Evolutionary conservation across 2,329 filamentous ascomycete species (phyloP).

Genomic region (Aureobasidium sp.): DNA sequence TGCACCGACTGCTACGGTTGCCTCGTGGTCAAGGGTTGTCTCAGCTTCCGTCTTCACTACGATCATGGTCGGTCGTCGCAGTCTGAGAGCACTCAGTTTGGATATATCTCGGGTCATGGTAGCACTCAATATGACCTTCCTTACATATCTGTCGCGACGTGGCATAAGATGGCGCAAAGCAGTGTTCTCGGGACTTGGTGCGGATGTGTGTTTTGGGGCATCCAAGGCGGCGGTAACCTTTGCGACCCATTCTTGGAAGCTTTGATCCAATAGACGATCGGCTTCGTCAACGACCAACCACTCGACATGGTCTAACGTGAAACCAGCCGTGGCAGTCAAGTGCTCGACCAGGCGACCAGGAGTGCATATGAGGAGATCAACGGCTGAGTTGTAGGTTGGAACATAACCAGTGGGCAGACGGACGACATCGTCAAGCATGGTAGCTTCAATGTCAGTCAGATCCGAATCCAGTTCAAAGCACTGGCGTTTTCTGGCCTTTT

Average conservation of each 20-base stretch:
- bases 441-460: conserved; percentile 23
- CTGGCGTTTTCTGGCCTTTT: conserved; percentile 28
- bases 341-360: conserved; percentile 90
- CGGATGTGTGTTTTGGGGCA: conserved; percentile 41
- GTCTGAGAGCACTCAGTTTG: conserved; percentile 64
- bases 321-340: conserved; percentile 73
- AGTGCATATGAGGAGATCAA: conserved; percentile 86
- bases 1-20: conserved; percentile 22
- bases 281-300: conserved; percentile 94
- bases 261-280: conserved; percentile 83
- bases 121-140: conserved; percentile 82
- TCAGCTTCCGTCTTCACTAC: conserved; percentile 51
- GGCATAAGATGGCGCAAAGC: conserved; percentile 18
- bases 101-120: conserved; percentile 86
- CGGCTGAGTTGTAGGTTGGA: conserved; percentile 58
- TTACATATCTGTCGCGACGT: conserved; percentile 41
- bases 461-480: conserved; percentile 30
- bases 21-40: conserved; percentile 21
- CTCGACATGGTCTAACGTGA: conserved; percentile 67
- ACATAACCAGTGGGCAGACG: conserved; percentile 54
- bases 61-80: conserved; percentile 68
- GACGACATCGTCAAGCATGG: conserved; percentile 32
- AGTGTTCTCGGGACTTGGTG: conserved; percentile 23
- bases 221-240: conserved; percentile 56
- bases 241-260: conserved; percentile 84